These are phyloP conservation scores for Leccinum pellstonianum DNA, from an alignment of 768 basidiomycete genomes.

Conservation along the genomic window DNA sequence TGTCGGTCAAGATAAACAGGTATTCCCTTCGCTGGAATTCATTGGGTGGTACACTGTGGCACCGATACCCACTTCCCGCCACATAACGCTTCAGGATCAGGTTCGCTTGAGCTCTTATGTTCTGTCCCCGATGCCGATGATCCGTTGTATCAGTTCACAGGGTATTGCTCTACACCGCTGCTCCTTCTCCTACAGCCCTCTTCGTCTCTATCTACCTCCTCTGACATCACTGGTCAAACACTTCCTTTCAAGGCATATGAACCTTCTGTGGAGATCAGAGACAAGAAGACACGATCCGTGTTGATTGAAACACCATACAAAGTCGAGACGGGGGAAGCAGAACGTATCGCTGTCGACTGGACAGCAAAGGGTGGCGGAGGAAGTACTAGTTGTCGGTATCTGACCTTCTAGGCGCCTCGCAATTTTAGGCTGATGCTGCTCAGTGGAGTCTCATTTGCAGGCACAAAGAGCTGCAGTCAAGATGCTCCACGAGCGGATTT, in stretches of 20 bases:
- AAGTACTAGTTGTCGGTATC: constrained; percentile 69
- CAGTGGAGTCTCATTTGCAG: constrained; percentile 89
- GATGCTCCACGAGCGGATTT: constrained; percentile 92
- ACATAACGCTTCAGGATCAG: constrained; percentile 86
- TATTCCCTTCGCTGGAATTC: constrained; percentile 95
- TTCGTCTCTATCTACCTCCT: constrained; percentile 40
- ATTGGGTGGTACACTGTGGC: constrained; percentile 98
- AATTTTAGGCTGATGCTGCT: constrained; percentile 3
- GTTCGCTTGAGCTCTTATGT: constrained; percentile 36
- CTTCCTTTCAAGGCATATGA: constrained; percentile 95
- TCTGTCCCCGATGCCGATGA: not conserved
- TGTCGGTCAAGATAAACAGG: constrained; percentile 79
- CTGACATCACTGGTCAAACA: constrained; percentile 62
- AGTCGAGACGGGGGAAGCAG: constrained; percentile 97
- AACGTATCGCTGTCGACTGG: constrained; percentile 97
- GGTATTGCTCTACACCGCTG: constrained; percentile 85
- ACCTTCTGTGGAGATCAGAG: constrained; percentile 81
- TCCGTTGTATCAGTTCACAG: constrained; percentile 59
- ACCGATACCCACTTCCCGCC: constrained; percentile 63
- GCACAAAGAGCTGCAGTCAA: constrained; percentile 93
- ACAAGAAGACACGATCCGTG: constrained; percentile 70
- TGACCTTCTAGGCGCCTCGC: not conserved
- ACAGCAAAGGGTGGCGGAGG: constrained; percentile 83
- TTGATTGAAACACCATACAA: constrained; percentile 85
- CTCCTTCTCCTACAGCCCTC: constrained; percentile 73